Evolutionary conservation across 306 rosid genomes (phyloP).

Genomic region (Medicago truncatula): MtrunA17r5.0-ANR NC_053044.1:32557001-32557500

Average conservation of each 20-base stretch:
- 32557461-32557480: constrained; percentile 91
- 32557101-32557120: not conserved
- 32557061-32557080: constrained; percentile 6
- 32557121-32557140: not conserved
- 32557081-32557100: not conserved
- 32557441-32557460: constrained; percentile 82
- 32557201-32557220: not conserved
- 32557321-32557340: constrained; percentile 2
- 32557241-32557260: not conserved
- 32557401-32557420: constrained; percentile 78
- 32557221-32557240: constrained; percentile 13
- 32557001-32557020: not conserved
- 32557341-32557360: constrained; percentile 3
- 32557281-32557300: not conserved
- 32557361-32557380: constrained; percentile 10
- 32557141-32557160: constrained; percentile 21
- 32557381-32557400: not conserved
- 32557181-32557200: not conserved
- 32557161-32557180: not conserved
- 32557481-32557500: constrained; percentile 87
- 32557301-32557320: constrained; percentile 2
- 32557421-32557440: constrained; percentile 85
- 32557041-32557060: not conserved
- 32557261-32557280: constrained; percentile 2
- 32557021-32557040: constrained; percentile 9